phyloP scores from a whole-genome alignment of 2,329 filamentous ascomycete species.

The Colletotrichum sublineola region DNA sequence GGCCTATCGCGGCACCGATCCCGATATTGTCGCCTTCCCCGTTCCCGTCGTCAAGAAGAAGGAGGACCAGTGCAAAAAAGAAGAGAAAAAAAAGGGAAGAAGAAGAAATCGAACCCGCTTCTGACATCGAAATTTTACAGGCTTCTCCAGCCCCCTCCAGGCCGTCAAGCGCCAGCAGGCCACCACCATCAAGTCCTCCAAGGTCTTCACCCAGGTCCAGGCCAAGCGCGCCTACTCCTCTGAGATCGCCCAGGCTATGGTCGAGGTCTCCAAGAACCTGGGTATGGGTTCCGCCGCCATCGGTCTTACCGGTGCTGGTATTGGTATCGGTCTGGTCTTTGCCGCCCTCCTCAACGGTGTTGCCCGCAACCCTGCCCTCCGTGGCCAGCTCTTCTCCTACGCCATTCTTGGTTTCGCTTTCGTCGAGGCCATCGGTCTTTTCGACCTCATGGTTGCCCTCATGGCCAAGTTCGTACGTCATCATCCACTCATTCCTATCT shows the following conservation, averaged over 20 bases:
- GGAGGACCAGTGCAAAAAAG: neutral
- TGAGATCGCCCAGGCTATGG: constrained; percentile 89
- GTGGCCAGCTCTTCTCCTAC: constrained; percentile 96
- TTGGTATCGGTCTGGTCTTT: constrained; percentile 96
- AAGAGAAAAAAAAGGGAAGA: no score
- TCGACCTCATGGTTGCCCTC: constrained; percentile 92
- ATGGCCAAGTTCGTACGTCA: constrained; percentile 88
- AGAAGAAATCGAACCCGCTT: constrained; percentile 43
- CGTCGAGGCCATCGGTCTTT: constrained; percentile 92
- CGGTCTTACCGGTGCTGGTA: constrained; percentile 92
- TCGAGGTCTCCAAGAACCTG: constrained; percentile 91
- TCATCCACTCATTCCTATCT: neutral
- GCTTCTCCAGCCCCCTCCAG: constrained; percentile 75
- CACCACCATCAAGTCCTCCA: constrained; percentile 75
- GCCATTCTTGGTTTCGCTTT: constrained; percentile 96
- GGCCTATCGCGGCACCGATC: constrained; percentile 45
- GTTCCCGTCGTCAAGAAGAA: constrained; percentile 18
- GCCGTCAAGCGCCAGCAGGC: constrained; percentile 81
- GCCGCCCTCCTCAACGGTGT: constrained; percentile 89
- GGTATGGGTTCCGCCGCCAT: constrained; percentile 92
- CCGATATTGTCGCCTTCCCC: constrained; percentile 29
- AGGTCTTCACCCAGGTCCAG: constrained; percentile 70
- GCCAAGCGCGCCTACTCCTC: constrained; percentile 85
- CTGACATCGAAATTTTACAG: constrained; percentile 53
- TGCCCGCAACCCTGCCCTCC: constrained; percentile 93